These are phyloP conservation scores for Cinnamomum micranthum DNA, from an alignment of 164 flowering plant genomes.

Conservation along the genomic window DNA sequence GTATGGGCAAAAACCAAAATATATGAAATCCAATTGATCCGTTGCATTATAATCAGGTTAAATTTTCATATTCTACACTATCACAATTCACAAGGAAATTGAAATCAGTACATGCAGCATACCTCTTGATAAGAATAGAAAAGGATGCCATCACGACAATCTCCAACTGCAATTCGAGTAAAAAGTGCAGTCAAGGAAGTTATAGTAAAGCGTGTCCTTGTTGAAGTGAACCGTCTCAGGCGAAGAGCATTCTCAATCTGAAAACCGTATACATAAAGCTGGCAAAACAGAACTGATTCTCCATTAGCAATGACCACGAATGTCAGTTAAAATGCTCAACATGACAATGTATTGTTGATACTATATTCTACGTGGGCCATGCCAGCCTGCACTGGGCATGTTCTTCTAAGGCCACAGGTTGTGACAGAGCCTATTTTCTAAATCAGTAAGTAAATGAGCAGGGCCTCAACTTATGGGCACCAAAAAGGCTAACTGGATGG, in stretches of 20 bases:
- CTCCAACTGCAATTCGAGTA: conserved; percentile 93
- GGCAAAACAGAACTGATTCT: conserved; percentile 15
- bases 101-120: neutral
- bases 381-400: neutral
- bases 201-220: conserved; percentile 78
- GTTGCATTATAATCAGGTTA: neutral
- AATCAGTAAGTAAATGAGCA: neutral
- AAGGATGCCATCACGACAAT: conserved; percentile 97
- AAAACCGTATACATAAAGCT: conserved; percentile 89
- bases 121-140: conserved; percentile 88
- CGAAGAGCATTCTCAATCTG: conserved; percentile 64
- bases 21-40: neutral
- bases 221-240: conserved; percentile 58
- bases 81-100: neutral
- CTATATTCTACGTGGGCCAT: neutral
- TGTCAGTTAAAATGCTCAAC: neutral
- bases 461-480: neutral
- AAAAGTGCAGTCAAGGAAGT: conserved; percentile 61
- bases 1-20: neutral
- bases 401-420: neutral
- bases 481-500: neutral
- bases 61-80: neutral
- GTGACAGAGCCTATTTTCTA: neutral
- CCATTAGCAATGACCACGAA: conserved; percentile 3
- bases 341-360: neutral